Evolutionary conservation across 1,284 basidiomycete species (phyloP).

Genomic region (Cutaneotrichosporon sp.): DNA sequence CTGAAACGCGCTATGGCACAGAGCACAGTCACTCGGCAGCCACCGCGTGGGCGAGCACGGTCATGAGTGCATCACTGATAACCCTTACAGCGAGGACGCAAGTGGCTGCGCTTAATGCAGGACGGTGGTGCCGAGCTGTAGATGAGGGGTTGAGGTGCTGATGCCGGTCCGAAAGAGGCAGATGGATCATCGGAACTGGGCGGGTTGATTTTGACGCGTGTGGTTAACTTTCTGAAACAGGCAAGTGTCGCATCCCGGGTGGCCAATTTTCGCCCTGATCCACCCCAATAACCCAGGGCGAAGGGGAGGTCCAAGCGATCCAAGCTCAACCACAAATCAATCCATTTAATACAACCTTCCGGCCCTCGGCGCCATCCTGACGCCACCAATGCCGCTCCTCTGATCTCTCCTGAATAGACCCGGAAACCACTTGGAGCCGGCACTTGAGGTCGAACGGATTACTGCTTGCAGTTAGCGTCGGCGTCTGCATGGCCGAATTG

Average conservation of each 20-base stretch:
- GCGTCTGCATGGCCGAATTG: no score
- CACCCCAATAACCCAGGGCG: background rate
- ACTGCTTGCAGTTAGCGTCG: background rate
- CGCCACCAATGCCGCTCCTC: background rate
- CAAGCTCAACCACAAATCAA: background rate
- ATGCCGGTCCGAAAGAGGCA: background rate
- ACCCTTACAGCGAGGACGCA: background rate
- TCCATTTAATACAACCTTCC: background rate
- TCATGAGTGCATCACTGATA: background rate
- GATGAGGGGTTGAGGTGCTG: background rate
- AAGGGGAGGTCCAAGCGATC: background rate
- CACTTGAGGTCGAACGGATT: background rate
- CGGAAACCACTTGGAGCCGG: background rate
- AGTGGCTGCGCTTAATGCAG: background rate
- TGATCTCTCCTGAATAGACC: background rate
- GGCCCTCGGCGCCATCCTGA: background rate
- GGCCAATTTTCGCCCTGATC: background rate
- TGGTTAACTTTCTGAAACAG: conserved; percentile 1
- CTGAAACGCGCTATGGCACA: background rate
- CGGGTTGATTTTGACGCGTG: conserved; percentile 1
- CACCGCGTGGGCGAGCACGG: background rate
- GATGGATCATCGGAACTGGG: background rate
- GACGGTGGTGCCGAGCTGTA: background rate
- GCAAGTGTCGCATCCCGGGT: background rate
- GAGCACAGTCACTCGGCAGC: background rate